Evolutionary conservation across 179 eudicot genomes (phyloP).

Genomic region (Spinacia oleracea): DNA sequence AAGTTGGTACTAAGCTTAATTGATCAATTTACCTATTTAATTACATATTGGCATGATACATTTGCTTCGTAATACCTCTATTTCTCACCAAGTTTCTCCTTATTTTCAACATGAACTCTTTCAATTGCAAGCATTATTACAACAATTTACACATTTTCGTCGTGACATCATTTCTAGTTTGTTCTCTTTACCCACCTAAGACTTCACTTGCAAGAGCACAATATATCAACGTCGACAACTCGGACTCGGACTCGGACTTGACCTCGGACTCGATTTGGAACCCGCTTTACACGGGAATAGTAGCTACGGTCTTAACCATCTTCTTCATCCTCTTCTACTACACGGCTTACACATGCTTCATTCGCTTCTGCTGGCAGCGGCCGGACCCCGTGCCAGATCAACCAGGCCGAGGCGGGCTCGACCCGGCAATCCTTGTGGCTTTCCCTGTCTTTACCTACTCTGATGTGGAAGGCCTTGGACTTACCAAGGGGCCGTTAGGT

Average conservation of each 20-base stretch:
- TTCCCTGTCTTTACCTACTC: not conserved
- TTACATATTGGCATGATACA: not conserved
- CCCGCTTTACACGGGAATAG: not conserved
- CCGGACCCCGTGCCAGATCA: not conserved
- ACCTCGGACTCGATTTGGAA: not conserved
- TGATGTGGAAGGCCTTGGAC: not conserved
- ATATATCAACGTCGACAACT: not conserved
- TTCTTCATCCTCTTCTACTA: not conserved
- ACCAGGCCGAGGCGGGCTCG: not conserved
- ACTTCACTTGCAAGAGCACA: constrained; percentile 1
- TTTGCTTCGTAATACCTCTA: not conserved
- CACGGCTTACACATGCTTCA: not conserved
- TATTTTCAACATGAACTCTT: not conserved
- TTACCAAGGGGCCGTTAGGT: not conserved
- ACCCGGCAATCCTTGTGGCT: not conserved
- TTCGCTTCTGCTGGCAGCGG: not conserved
- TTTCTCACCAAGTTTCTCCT: not conserved
- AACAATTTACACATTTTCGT: not conserved
- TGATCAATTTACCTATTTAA: too few relatives aligned
- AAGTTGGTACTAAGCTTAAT: not conserved
- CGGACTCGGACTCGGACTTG: not conserved
- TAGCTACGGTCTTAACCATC: not conserved
- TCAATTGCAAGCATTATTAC: not conserved
- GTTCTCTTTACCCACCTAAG: not conserved
- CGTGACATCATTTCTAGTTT: not conserved